A percentile compares a stretch with the other conserved stretches of the same genome.
Evolutionary conservation across 305 asterid genomes (phyloP).

Genomic region (Fraxinus ornus): DNA sequence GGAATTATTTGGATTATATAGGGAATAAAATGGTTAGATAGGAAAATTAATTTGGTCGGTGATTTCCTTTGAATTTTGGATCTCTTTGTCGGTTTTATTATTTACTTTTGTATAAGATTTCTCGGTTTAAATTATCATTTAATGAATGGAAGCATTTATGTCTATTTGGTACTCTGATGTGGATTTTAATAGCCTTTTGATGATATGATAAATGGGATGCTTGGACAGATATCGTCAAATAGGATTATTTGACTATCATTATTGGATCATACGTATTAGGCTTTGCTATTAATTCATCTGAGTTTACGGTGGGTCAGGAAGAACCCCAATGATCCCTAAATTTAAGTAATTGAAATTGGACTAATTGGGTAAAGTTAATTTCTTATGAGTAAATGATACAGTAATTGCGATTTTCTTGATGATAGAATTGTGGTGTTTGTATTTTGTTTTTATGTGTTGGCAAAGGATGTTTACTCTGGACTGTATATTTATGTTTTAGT

Average conservation of each 20-base stretch:
- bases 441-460: too few relatives aligned
- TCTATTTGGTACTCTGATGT: background rate
- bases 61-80: conserved; percentile 23
- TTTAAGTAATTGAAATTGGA: background rate
- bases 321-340: conserved; percentile 12
- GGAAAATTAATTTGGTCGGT: background rate
- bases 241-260: too few relatives aligned
- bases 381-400: background rate
- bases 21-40: background rate
- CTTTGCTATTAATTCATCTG: too few relatives aligned
- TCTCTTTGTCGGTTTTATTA: conserved; percentile 13
- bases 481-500: too few relatives aligned
- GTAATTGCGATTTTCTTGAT: conserved; percentile 12
- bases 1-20: conserved; percentile 16
- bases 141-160: background rate
- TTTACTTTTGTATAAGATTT: too few relatives aligned
- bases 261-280: too few relatives aligned
- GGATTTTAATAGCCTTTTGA: background rate
- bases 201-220: background rate
- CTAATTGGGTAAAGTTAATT: background rate
- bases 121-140: background rate
- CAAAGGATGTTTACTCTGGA: background rate
- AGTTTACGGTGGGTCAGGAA: background rate
- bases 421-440: too few relatives aligned
- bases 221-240: background rate